Percentiles rank a stretch among this genome's conserved stretches.
Evolutionary conservation across 2,329 filamentous ascomycete species (phyloP).

Genomic region (Paecilomyces fulvus): DNA sequence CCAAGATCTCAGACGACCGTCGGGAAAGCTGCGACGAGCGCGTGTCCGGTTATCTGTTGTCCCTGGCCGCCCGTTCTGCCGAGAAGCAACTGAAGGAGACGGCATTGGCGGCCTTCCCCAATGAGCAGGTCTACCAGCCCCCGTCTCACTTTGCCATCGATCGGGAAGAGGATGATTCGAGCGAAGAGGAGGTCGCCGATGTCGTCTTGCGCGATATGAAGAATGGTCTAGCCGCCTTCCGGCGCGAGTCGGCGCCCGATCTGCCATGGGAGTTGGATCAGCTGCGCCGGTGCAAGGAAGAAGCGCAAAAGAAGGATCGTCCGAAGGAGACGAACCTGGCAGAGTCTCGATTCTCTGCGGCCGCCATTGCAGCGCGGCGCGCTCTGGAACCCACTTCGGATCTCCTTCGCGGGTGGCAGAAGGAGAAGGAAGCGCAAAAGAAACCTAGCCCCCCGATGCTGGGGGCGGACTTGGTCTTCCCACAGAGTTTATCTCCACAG

Average conservation of each 20-base stretch:
- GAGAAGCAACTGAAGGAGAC: constrained; percentile 70
- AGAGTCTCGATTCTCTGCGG: constrained; percentile 23
- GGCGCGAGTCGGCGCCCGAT: constrained; percentile 38
- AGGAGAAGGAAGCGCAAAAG: constrained; percentile 38
- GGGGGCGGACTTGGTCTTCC: constrained; percentile 70
- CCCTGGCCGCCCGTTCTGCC: constrained; percentile 69
- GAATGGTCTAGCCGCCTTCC: constrained; percentile 22
- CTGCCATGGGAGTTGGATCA: constrained; percentile 67
- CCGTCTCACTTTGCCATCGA: constrained; percentile 42
- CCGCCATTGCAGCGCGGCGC: constrained; percentile 18
- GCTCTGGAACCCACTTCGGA: constrained; percentile 6
- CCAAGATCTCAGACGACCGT: constrained; percentile 12
- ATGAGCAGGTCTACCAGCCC: constrained; percentile 38
- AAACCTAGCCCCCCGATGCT: constrained; percentile 76
- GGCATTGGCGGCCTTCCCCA: constrained; percentile 41
- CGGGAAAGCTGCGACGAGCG: constrained; percentile 63
- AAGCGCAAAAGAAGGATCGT: constrained; percentile 41
- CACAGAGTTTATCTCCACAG: constrained; percentile 73
- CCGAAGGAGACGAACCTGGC: constrained; percentile 23
- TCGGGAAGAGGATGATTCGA: constrained; percentile 27
- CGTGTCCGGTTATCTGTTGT: constrained; percentile 67
- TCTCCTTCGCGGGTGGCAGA: constrained; percentile 12
- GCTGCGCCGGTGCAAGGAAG: constrained; percentile 69
- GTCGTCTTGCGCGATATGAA: constrained; percentile 18
- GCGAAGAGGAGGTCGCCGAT: constrained; percentile 21